These are phyloP conservation scores for Penicillium riverlandense DNA, from an alignment of 495 filamentous ascomycete species.

Conservation along the genomic window DNA sequence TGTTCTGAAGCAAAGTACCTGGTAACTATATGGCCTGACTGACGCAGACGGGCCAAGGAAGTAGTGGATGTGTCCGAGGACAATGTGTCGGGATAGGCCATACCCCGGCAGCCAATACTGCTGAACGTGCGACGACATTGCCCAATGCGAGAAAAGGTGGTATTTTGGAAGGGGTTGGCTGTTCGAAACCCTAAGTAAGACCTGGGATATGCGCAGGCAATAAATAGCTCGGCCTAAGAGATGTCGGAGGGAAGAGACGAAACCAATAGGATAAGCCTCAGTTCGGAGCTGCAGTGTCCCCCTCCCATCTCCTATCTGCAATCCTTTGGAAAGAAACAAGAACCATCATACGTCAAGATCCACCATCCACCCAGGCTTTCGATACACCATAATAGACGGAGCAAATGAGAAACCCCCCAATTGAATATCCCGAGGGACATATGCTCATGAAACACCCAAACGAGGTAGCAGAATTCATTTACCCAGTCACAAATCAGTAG, in stretches of 20 bases:
- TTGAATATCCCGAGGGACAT: too few species aligned
- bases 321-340: neutral
- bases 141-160: neutral
- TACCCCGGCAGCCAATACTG: conserved; percentile 50
- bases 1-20: conserved; percentile 23
- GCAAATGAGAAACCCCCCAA: too few species aligned
- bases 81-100: conserved; percentile 45
- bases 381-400: too few species aligned
- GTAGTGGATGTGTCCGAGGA: conserved; percentile 46
- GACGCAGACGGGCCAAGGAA: conserved; percentile 45
- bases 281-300: neutral
- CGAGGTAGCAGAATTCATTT: conserved; percentile 1
- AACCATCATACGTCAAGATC: too few species aligned
- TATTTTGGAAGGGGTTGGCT: too few species aligned
- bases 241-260: neutral
- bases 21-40: conserved; percentile 45
- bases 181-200: too few species aligned
- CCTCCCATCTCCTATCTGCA: neutral
- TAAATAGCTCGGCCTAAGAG: conserved; percentile 4
- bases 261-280: conserved; percentile 11
- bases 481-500: neutral
- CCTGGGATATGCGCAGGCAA: neutral
- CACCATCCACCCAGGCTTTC: too few species aligned
- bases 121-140: conserved; percentile 28
- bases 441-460: neutral